These are phyloP conservation scores for Fusarium tuaranense DNA, from an alignment of 2,329 filamentous ascomycete genomes.

Conservation along the genomic window DNA sequence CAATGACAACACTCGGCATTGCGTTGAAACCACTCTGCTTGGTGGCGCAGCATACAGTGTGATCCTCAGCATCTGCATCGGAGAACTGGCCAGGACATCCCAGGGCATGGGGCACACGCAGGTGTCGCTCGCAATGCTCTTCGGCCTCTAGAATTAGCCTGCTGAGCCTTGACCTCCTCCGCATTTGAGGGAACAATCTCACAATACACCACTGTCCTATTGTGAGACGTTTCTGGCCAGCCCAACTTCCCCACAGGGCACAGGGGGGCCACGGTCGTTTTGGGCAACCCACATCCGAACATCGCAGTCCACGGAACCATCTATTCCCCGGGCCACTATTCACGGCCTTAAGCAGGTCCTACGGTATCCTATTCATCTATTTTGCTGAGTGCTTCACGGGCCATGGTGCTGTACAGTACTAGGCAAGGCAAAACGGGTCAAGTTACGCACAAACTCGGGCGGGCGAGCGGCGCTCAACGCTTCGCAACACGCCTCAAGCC, in stretches of 20 bases:
- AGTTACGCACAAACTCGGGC: slow-evolving; percentile 18
- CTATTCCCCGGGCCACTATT: background rate
- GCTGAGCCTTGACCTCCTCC: slow-evolving; percentile 16
- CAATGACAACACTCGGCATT: slow-evolving; percentile 4
- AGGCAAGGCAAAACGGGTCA: background rate
- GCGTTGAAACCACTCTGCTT: slow-evolving; percentile 13
- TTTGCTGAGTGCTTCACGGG: background rate
- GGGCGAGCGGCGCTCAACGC: slow-evolving; percentile 20
- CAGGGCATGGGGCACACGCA: slow-evolving; percentile 24
- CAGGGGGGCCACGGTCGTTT: background rate
- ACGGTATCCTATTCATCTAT: background rate
- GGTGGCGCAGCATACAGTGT: slow-evolving; percentile 25
- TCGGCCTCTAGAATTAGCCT: slow-evolving; percentile 17
- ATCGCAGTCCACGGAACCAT: background rate
- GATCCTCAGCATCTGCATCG: slow-evolving; percentile 2
- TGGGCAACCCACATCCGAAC: background rate
- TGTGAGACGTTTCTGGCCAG: slow-evolving; percentile 17
- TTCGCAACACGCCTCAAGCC: slow-evolving; percentile 21
- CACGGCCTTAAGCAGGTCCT: background rate
- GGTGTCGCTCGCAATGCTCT: slow-evolving; percentile 10
- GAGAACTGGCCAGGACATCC: slow-evolving; percentile 16
- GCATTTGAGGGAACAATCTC: slow-evolving; percentile 28
- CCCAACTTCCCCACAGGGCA: slow-evolving; percentile 13
- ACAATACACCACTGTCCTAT: slow-evolving; percentile 11
- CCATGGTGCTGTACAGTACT: background rate